These are phyloP conservation scores for Leishmania mexicana DNA, from an alignment of 208 protist genomes.

Conservation along the genomic window DNA sequence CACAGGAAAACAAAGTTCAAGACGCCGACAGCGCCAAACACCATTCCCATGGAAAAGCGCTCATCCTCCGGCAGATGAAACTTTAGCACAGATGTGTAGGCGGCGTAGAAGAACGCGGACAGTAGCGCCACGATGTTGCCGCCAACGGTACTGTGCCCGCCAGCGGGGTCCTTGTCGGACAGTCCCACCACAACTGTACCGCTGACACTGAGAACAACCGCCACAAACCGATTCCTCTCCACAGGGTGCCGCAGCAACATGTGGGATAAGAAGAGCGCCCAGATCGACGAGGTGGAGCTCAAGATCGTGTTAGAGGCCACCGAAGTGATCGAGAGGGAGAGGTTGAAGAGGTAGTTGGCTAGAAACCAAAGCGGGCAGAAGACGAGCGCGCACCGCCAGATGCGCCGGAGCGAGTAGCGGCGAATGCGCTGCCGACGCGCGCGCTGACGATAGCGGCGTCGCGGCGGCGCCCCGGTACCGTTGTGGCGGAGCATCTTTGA, in stretches of 20 bases:
- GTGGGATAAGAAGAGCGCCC: constrained; percentile 80
- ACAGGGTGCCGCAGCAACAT: constrained; percentile 72
- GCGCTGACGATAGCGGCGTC: constrained; percentile 20
- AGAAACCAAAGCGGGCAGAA: constrained; percentile 93
- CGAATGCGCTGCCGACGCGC: constrained; percentile 47
- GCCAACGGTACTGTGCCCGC: constrained; percentile 37
- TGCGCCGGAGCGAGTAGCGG: constrained; percentile 65
- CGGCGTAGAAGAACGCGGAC: constrained; percentile 89
- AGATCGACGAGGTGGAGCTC: constrained; percentile 85
- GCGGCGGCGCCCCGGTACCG: not conserved
- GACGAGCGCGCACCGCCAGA: constrained; percentile 67
- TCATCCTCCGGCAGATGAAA: constrained; percentile 83
- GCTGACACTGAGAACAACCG: constrained; percentile 65
- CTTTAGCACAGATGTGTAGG: constrained; percentile 88
- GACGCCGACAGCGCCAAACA: constrained; percentile 88
- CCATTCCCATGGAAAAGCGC: constrained; percentile 82
- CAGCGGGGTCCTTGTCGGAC: constrained; percentile 41
- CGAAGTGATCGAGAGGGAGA: constrained; percentile 83
- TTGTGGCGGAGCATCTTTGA: constrained; percentile 17
- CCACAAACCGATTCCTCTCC: constrained; percentile 45
- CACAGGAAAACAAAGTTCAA: constrained; percentile 80
- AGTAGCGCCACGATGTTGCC: constrained; percentile 78
- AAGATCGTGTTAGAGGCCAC: constrained; percentile 91
- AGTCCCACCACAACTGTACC: constrained; percentile 75
- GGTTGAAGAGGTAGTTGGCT: constrained; percentile 93